phyloP scores from a whole-genome alignment of 2,329 filamentous ascomycete genomes.

The Trichoderma lentiforme region DNA sequence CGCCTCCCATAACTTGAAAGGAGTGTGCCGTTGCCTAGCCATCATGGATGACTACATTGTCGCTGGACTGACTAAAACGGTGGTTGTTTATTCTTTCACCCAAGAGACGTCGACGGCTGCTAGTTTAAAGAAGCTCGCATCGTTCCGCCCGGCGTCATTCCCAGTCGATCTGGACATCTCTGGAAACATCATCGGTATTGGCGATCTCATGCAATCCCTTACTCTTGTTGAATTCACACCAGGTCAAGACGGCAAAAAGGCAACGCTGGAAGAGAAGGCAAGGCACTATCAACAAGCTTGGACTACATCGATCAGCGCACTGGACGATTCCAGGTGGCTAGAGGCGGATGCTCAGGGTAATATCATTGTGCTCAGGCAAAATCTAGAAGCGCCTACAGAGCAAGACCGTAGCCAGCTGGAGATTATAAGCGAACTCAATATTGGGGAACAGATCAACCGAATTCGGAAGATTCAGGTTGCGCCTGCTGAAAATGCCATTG shows the following conservation, averaged over 20 bases:
- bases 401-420: slow-evolving; percentile 71
- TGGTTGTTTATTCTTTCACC: slow-evolving; percentile 56
- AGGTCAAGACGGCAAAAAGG: slow-evolving; percentile 53
- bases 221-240: slow-evolving; percentile 70
- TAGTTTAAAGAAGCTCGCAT: slow-evolving; percentile 66
- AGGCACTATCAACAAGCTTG: slow-evolving; percentile 80
- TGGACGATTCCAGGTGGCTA: slow-evolving; percentile 73
- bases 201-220: slow-evolving; percentile 91
- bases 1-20: slow-evolving; percentile 66
- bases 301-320: slow-evolving; percentile 72
- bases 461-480: slow-evolving; percentile 73
- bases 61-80: slow-evolving; percentile 84
- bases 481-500: slow-evolving; percentile 59
- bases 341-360: slow-evolving; percentile 87
- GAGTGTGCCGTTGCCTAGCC: slow-evolving; percentile 75
- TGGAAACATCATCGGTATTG: slow-evolving; percentile 74
- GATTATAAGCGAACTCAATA: slow-evolving; percentile 73
- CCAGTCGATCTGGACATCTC: slow-evolving; percentile 77
- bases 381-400: slow-evolving; percentile 66
- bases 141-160: slow-evolving; percentile 77
- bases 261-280: slow-evolving; percentile 68
- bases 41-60: slow-evolving; percentile 76
- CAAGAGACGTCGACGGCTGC: slow-evolving; percentile 55
- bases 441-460: slow-evolving; percentile 91
- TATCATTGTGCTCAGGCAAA: slow-evolving; percentile 72